Conservation (phyloP, 1,284 basidiomycete species). For the Pascua sp. region DNA sequence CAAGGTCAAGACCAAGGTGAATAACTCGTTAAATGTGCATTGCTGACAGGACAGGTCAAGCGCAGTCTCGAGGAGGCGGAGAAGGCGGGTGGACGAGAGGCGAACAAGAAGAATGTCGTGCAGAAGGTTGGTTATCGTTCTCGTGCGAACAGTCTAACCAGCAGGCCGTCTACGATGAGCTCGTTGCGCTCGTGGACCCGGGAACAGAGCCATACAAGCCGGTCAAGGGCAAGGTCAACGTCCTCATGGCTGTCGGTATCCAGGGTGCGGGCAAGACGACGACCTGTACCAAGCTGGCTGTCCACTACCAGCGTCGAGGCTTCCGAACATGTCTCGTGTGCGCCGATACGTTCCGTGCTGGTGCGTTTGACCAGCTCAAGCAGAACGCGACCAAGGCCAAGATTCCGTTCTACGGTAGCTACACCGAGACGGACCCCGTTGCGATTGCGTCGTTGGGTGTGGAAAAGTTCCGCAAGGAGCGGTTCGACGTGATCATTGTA, state of each 20-base stretch:
- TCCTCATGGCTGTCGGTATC: conserved; percentile 96
- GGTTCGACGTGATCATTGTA: conserved; percentile 98
- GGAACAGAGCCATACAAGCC: conserved; percentile 93
- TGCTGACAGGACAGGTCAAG: conserved; percentile 36
- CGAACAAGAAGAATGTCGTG: conserved; percentile 77
- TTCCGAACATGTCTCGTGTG: conserved; percentile 99
- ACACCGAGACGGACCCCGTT: conserved; percentile 98
- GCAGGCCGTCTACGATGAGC: conserved; percentile 93
- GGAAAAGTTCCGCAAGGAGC: conserved; percentile 92
- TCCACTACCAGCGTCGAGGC: conserved; percentile 94
- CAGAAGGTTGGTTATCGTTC: conserved; percentile 67
- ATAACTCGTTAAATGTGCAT: background rate
- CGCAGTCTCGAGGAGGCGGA: conserved; percentile 57
- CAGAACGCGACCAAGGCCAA: conserved; percentile 94
- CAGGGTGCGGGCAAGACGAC: conserved; percentile 99
- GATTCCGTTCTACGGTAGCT: conserved; percentile 97
- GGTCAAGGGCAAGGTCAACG: conserved; percentile 88
- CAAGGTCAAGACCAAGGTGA: conserved; percentile 84
- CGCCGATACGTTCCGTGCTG: conserved; percentile 98
- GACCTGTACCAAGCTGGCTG: conserved; percentile 94
- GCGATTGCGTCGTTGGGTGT: conserved; percentile 92
- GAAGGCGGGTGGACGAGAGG: conserved; percentile 73
- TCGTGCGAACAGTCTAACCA: conserved; percentile 2
- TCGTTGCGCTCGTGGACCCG: conserved; percentile 91
- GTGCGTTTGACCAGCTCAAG: conserved; percentile 95